phyloP scores from a whole-genome alignment of 2,329 filamentous ascomycete species.

The Berkeleyomyces rouxiae region DNA sequence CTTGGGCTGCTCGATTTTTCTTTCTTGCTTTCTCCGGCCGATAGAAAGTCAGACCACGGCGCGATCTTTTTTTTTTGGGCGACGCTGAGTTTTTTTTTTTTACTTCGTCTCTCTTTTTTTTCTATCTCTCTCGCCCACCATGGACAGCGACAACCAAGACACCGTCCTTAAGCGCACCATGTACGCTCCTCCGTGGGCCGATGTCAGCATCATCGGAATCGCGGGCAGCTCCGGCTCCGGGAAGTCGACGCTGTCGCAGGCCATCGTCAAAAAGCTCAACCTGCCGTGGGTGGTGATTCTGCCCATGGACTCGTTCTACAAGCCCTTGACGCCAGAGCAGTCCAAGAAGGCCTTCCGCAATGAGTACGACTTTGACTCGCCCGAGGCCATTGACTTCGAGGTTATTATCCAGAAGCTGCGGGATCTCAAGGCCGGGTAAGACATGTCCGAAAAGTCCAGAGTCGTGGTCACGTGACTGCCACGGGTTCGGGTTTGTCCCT shows the following conservation, averaged over 20 bases:
- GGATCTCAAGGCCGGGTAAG: constrained; percentile 83
- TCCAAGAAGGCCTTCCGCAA: constrained; percentile 70
- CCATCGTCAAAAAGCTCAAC: constrained; percentile 78
- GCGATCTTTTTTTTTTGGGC: background rate
- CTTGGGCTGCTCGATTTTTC: too few relatives aligned
- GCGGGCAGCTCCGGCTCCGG: constrained; percentile 87
- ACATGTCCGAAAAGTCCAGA: background rate
- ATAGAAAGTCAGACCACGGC: background rate
- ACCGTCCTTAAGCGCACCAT: constrained; percentile 7
- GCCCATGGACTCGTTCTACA: constrained; percentile 98
- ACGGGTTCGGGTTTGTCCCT: background rate
- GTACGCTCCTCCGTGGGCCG: constrained; percentile 89
- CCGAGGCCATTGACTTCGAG: constrained; percentile 90
- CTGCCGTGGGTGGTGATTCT: constrained; percentile 96
- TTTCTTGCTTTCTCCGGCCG: background rate
- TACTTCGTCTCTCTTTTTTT: background rate
- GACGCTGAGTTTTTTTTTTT: background rate
- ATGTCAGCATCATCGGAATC: constrained; percentile 91
- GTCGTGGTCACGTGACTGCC: background rate
- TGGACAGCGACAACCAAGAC: background rate
- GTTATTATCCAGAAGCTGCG: constrained; percentile 59
- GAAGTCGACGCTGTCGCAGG: constrained; percentile 85
- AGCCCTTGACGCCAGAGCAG: constrained; percentile 63
- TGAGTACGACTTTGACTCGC: constrained; percentile 91
- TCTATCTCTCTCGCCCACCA: background rate